Evolutionary conservation across 495 filamentous ascomycete genomes (phyloP).

Genomic region (Talaromyces thailandensis): DNA sequence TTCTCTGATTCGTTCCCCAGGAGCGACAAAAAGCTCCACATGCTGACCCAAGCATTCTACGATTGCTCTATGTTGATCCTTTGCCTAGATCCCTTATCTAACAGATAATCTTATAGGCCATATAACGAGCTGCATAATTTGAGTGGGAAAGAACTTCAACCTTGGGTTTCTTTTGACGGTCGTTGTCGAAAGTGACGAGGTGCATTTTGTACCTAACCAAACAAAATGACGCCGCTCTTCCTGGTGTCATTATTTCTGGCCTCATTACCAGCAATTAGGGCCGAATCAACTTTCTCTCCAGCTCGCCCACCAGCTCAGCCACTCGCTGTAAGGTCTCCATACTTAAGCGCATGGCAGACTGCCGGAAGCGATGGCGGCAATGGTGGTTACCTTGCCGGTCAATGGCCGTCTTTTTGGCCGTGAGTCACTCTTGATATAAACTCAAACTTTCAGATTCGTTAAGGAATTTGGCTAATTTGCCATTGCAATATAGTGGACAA

Average conservation of each 20-base stretch:
- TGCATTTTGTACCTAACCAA: neutral
- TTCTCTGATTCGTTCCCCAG: neutral
- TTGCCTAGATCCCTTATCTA: neutral
- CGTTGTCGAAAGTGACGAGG: neutral
- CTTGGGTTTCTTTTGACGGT: neutral
- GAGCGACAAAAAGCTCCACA: neutral
- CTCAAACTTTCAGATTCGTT: neutral
- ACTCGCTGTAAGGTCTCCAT: conserved; percentile 50
- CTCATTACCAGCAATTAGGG: conserved; percentile 12
- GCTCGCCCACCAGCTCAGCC: conserved; percentile 48
- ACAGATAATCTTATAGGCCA: neutral
- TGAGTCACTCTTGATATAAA: conserved; percentile 18
- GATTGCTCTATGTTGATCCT: neutral
- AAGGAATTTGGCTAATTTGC: conserved; percentile 6
- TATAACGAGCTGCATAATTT: neutral
- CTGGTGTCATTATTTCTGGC: neutral
- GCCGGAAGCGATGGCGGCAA: conserved; percentile 31
- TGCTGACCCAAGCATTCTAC: neutral
- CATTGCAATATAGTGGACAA: conserved; percentile 26
- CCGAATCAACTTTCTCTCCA: conserved; percentile 41
- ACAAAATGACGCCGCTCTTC: neutral
- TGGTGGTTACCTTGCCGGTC: conserved; percentile 48
- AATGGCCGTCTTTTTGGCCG: conserved; percentile 50
- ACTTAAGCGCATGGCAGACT: conserved; percentile 46
- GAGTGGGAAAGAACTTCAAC: neutral